Evolutionary conservation across 2,329 filamentous ascomycete species (phyloP).

Genomic region (Fusarium continuum): DNA sequence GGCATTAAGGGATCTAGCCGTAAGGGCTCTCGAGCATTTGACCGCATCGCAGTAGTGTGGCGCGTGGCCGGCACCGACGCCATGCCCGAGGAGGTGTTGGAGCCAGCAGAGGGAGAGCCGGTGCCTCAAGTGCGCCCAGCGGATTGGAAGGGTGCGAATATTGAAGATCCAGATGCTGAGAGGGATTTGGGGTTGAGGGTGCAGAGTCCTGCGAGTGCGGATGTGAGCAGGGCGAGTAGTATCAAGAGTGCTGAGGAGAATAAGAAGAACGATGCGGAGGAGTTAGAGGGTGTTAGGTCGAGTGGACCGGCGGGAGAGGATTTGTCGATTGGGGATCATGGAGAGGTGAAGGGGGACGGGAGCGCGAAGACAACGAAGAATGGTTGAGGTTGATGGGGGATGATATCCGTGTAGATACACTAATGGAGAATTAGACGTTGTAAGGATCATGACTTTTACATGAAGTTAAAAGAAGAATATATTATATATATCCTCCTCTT

Average conservation of each 20-base stretch:
- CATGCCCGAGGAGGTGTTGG: constrained; percentile 54
- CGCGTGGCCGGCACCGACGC: constrained; percentile 53
- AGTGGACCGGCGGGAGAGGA: constrained; percentile 51
- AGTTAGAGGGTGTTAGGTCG: constrained; percentile 48
- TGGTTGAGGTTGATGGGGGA: not conserved
- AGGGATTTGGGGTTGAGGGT: constrained; percentile 75
- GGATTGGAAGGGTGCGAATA: constrained; percentile 75
- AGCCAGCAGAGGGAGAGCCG: constrained; percentile 72
- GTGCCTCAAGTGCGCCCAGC: constrained; percentile 75
- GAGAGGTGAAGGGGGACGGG: not conserved
- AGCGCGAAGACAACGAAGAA: not conserved
- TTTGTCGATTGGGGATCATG: constrained; percentile 32
- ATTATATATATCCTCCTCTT: not conserved
- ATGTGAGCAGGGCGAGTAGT: constrained; percentile 78
- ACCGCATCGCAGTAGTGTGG: constrained; percentile 89
- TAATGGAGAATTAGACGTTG: not conserved
- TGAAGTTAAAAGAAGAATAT: not conserved
- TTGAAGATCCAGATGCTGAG: constrained; percentile 54
- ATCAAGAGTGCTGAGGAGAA: constrained; percentile 54
- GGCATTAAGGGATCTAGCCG: constrained; percentile 89
- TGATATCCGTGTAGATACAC: constrained; percentile 14
- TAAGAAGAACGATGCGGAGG: constrained; percentile 32
- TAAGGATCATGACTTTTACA: not conserved
- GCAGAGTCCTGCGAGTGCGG: constrained; percentile 70
- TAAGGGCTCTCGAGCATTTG: constrained; percentile 84